Evolutionary conservation across 2,329 filamentous ascomycete species (phyloP).

Genomic region (Fusarium sp.): DNA sequence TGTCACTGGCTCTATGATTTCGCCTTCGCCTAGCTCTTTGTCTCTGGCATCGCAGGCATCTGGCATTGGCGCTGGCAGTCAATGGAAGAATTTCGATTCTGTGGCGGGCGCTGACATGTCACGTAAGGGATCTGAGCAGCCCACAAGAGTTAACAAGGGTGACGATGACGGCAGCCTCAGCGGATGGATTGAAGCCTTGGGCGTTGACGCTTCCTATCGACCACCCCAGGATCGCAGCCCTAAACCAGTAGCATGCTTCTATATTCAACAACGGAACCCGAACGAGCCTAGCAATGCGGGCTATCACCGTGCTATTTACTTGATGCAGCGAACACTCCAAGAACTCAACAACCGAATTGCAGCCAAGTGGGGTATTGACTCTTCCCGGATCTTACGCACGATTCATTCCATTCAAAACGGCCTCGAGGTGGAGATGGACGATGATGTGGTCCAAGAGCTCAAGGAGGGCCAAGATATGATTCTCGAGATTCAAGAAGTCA

Average conservation of each 20-base stretch:
- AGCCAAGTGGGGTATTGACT: constrained; percentile 83
- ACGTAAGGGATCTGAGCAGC: constrained; percentile 63
- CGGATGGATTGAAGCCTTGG: constrained; percentile 90
- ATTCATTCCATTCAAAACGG: constrained; percentile 79
- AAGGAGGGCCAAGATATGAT: constrained; percentile 94
- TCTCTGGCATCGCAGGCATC: constrained; percentile 70
- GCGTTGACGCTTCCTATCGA: constrained; percentile 86
- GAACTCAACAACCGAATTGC: constrained; percentile 80
- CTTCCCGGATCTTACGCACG: constrained; percentile 74
- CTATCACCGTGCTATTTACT: constrained; percentile 86
- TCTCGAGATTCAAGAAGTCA: constrained; percentile 69
- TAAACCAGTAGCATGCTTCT: constrained; percentile 89
- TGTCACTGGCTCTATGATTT: constrained; percentile 71
- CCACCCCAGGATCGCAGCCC: constrained; percentile 77
- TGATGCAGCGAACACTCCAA: constrained; percentile 78
- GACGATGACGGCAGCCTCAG: constrained; percentile 74
- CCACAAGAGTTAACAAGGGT: constrained; percentile 62
- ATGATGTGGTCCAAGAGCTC: constrained; percentile 86
- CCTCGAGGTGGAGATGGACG: constrained; percentile 86
- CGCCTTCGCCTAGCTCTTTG: constrained; percentile 73
- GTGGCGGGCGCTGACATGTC: constrained; percentile 62
- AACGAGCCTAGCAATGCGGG: constrained; percentile 64
- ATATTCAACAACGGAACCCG: constrained; percentile 70
- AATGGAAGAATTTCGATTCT: constrained; percentile 70
- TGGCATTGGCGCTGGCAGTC: constrained; percentile 52